These are phyloP conservation scores for Fraxinus baroniana DNA, from an alignment of 305 asterid genomes.

Conservation along the genomic window DNA sequence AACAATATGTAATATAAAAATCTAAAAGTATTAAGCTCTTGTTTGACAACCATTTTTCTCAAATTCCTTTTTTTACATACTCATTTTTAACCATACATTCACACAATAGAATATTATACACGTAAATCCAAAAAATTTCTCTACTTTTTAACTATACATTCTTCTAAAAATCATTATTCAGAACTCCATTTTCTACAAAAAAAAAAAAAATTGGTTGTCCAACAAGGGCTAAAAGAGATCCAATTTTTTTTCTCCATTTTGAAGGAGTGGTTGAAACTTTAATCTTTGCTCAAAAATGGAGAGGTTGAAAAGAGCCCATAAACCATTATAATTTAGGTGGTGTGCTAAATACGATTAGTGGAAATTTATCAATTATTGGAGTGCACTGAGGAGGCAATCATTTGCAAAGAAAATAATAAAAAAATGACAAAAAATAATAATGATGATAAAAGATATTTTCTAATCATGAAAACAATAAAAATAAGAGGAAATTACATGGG, in stretches of 20 bases:
- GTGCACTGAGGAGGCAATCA: neutral
- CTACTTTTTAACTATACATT: too few relatives aligned
- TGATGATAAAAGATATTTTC: neutral
- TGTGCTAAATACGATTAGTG: neutral
- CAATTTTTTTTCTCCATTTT: neutral
- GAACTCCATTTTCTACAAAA: too few relatives aligned
- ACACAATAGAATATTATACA: too few relatives aligned
- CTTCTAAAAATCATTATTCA: too few relatives aligned
- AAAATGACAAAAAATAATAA: neutral
- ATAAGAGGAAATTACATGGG: too few relatives aligned
- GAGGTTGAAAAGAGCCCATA: neutral
- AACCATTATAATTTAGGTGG: neutral
- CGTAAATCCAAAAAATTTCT: too few relatives aligned
- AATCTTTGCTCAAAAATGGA: neutral
- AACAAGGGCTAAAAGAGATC: neutral
- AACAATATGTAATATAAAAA: too few relatives aligned
- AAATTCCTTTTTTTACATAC: too few relatives aligned
- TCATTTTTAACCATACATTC: too few relatives aligned
- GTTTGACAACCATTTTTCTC: too few relatives aligned
- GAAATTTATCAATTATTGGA: neutral
- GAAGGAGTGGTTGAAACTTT: neutral
- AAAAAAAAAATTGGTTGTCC: too few relatives aligned
- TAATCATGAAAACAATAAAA: neutral
- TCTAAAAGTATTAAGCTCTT: too few relatives aligned
- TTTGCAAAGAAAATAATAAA: neutral